These are phyloP conservation scores for Nothophaeocryptopus gaeumannii DNA, from an alignment of 2,329 filamentous ascomycete genomes.

Conservation along the genomic window DNA sequence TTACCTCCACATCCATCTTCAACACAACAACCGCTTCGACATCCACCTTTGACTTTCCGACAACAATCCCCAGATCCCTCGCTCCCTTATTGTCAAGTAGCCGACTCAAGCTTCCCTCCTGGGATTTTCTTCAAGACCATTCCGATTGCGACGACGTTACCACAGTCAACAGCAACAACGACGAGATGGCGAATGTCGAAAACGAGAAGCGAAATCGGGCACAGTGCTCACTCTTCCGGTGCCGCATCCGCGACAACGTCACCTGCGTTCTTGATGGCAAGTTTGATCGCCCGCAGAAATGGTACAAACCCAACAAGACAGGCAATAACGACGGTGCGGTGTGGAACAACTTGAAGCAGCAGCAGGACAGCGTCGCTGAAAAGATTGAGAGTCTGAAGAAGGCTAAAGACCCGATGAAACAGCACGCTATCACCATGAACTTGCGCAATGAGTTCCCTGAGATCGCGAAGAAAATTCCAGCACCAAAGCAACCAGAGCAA, in stretches of 20 bases:
- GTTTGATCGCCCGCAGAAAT: background rate
- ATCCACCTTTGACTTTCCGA: too few relatives aligned
- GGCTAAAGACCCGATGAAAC: background rate
- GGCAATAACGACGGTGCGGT: background rate
- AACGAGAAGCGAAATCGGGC: background rate
- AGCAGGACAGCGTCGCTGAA: background rate
- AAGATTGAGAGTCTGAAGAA: background rate
- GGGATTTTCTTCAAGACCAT: too few relatives aligned
- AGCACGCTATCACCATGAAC: background rate
- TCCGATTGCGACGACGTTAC: too few relatives aligned
- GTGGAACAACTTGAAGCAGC: background rate
- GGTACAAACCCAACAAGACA: background rate
- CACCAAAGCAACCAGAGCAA: background rate
- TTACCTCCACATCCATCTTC: too few relatives aligned
- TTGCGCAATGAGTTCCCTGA: background rate
- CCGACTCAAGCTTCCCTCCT: too few relatives aligned
- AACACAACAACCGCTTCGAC: too few relatives aligned
- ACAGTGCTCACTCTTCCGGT: background rate
- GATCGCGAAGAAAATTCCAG: background rate
- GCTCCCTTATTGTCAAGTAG: too few relatives aligned
- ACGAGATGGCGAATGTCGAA: too few relatives aligned
- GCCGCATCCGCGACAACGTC: slow-evolving; percentile 1
- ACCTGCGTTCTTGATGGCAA: background rate
- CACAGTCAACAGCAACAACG: too few relatives aligned
- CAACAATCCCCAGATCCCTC: too few relatives aligned